Evolutionary conservation across 768 basidiomycete genomes (phyloP).

Genomic region (Strobilomyces confusus): DNA sequence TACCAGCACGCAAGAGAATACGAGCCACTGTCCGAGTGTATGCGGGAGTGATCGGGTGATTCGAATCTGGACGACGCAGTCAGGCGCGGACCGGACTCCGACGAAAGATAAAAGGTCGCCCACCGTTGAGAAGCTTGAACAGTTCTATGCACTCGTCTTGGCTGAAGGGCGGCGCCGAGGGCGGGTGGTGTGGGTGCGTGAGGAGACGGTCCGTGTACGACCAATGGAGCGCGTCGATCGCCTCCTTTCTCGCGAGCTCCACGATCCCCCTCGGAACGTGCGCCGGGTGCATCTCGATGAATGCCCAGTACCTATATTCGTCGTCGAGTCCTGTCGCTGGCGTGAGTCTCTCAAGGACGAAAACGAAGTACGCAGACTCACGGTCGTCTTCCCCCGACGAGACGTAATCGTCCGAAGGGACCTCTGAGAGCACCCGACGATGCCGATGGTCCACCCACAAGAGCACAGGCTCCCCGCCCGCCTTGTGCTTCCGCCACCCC

Average conservation of each 20-base stretch:
- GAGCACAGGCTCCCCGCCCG: slow-evolving; percentile 34
- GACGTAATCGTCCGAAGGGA: slow-evolving; percentile 32
- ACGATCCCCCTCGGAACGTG: slow-evolving; percentile 54
- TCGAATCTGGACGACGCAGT: slow-evolving; percentile 14
- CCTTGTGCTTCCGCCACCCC: slow-evolving; percentile 29
- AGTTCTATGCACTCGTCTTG: slow-evolving; percentile 78
- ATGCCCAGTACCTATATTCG: slow-evolving; percentile 80
- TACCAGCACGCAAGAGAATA: slow-evolving; percentile 64
- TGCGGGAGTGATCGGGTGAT: slow-evolving; percentile 32
- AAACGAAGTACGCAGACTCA: slow-evolving; percentile 21
- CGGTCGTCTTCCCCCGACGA: slow-evolving; percentile 37
- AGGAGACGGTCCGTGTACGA: slow-evolving; percentile 76
- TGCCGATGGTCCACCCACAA: slow-evolving; percentile 68
- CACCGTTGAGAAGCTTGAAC: slow-evolving; percentile 48
- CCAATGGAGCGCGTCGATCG: slow-evolving; percentile 75
- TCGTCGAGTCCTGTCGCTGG: slow-evolving; percentile 57
- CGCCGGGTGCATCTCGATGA: slow-evolving; percentile 74
- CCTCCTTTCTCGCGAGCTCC: slow-evolving; percentile 55
- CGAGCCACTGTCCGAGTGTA: slow-evolving; percentile 66
- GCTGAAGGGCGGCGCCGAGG: slow-evolving; percentile 61
- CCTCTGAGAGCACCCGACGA: slow-evolving; percentile 47
- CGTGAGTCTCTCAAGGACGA: background rate
- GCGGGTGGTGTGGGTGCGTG: slow-evolving; percentile 43
- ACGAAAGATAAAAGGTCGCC: slow-evolving; percentile 3
- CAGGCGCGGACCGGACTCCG: background rate